A percentile compares a stretch with the other conserved stretches of the same genome.
phyloP scores from a whole-genome alignment of 2,329 filamentous ascomycete species.

The Scleromitrula shiraiana region DNA sequence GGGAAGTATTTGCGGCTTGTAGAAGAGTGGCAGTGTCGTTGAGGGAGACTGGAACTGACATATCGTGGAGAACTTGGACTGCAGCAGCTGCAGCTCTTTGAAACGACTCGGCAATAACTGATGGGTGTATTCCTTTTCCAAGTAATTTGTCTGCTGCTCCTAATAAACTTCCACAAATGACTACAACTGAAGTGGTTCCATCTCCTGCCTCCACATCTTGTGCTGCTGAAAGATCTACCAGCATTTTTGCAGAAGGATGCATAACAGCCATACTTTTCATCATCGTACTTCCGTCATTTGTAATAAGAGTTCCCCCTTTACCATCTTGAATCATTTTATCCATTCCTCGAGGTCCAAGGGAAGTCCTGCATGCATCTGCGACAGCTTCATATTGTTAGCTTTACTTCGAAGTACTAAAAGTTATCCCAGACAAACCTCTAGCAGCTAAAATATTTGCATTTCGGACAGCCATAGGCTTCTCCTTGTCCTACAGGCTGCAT shows the following conservation, averaged over 20 bases:
- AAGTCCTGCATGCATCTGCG: constrained; percentile 94
- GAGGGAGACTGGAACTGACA: constrained; percentile 89
- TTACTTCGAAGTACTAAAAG: constrained; percentile 13
- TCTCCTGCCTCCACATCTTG: constrained; percentile 98
- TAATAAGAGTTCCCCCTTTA: constrained; percentile 88
- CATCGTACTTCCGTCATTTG: constrained; percentile 99
- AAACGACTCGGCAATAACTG: constrained; percentile 95
- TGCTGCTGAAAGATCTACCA: constrained; percentile 92
- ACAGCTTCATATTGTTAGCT: constrained; percentile 55
- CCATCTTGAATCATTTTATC: constrained; percentile 58
- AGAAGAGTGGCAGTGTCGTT: constrained; percentile 82
- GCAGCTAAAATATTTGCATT: constrained; percentile 96
- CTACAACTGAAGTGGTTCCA: constrained; percentile 95
- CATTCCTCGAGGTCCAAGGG: constrained; percentile 41
- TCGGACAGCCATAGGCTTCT: constrained; percentile 96
- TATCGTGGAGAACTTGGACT: constrained; percentile 83
- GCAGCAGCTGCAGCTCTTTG: constrained; percentile 86
- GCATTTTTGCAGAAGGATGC: constrained; percentile 99
- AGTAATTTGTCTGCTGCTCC: constrained; percentile 89
- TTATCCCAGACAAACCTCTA: constrained; percentile 54
- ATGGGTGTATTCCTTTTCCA: constrained; percentile 91
- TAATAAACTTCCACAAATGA: constrained; percentile 91
- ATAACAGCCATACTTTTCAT: constrained; percentile 97
- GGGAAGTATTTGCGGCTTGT: constrained; percentile 92
- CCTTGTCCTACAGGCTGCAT: constrained; percentile 56